These are phyloP conservation scores for Phytophthora uliginosa DNA, from an alignment of 352 stramenopile genomes.

Conservation along the genomic window DNA sequence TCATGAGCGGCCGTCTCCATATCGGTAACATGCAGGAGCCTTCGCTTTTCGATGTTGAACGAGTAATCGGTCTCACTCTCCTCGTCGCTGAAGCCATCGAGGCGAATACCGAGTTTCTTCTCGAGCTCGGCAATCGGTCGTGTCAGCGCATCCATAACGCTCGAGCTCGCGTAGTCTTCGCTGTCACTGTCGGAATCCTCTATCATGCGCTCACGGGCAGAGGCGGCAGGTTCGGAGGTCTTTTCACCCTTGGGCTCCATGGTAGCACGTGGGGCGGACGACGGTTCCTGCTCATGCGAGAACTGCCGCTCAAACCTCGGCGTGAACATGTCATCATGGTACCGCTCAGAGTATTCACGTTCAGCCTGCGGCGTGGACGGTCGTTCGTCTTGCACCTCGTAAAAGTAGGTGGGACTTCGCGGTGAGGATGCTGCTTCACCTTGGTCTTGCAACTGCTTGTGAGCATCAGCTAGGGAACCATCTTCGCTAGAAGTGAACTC, in stretches of 20 bases:
- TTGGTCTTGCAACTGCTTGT: too few relatives aligned
- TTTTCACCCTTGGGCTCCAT: not conserved
- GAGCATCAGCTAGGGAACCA: not conserved
- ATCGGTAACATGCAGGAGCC: constrained; percentile 63
- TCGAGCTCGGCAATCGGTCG: constrained; percentile 80
- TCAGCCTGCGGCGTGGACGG: too few relatives aligned
- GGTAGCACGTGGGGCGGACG: not conserved
- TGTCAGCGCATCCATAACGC: constrained; percentile 21
- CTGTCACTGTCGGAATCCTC: constrained; percentile 10
- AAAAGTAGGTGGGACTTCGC: too few relatives aligned
- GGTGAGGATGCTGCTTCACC: too few relatives aligned
- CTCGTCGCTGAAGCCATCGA: constrained; percentile 74
- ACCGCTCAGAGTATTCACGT: too few relatives aligned
- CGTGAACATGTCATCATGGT: not conserved
- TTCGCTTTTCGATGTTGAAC: constrained; percentile 48
- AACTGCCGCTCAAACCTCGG: not conserved
- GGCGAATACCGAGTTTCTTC: constrained; percentile 71
- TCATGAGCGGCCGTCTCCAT: constrained; percentile 74
- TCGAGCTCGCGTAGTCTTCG: constrained; percentile 1
- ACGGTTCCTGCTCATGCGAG: not conserved
- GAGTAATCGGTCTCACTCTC: constrained; percentile 54
- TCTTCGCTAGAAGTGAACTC: constrained; percentile 9
- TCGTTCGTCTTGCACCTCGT: too few relatives aligned
- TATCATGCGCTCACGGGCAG: constrained; percentile 2
- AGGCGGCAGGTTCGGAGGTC: too few relatives aligned